Evolutionary conservation across 192 early-diverging fungal species (phyloP), one percentile per base, ranked within the genome.

Genomic region (Podila minutissima): DNA sequence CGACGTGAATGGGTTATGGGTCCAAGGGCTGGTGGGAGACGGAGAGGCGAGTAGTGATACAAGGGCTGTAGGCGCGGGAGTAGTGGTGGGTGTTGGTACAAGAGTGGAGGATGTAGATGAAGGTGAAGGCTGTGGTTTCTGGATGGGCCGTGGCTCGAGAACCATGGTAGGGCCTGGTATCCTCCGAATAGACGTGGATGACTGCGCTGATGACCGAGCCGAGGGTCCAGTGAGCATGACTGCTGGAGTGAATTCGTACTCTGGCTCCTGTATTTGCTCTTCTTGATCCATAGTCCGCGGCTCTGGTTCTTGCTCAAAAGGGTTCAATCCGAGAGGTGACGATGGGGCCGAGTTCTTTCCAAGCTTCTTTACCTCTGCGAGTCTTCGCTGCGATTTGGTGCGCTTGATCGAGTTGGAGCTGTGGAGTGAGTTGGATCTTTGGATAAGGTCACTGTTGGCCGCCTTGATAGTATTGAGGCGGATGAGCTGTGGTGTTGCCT

Each of bases 161-260:
- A 81, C 71, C 66, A 81, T 69, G 48, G 53, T 73, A 1, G 71
- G 66, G 0, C 24, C 66, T 1, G 66, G 67, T 50, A 29, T 33
- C 20, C 31, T 55, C 24, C 28, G 59, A 31, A 19, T 29, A 17
- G 75, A 79, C 6, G 20, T 50, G 2, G 57, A 53, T 0, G 77
- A 81, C 41, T 81, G 77, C n/a, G 77, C 71, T 15, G 77, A 81
- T 2, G 77, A 81, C 28, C 77, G 77, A 12, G 67, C 62, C 8
- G 77, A 81, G 8, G 77, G 77, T 17, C 60, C 77, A 5, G 77
- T 81, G 5, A 81, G 20, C 65, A 81, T 69, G 13, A 81, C 77
- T 4, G 71, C 67, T 0, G 77, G 77, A 2, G 77, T 81, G 29
- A 66, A 81, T 19, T 64, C 62, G 17, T 26, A 61, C 17, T 62